phyloP scores from a whole-genome alignment of 176 grass and related monocot species.

The Poa annua region DNA sequence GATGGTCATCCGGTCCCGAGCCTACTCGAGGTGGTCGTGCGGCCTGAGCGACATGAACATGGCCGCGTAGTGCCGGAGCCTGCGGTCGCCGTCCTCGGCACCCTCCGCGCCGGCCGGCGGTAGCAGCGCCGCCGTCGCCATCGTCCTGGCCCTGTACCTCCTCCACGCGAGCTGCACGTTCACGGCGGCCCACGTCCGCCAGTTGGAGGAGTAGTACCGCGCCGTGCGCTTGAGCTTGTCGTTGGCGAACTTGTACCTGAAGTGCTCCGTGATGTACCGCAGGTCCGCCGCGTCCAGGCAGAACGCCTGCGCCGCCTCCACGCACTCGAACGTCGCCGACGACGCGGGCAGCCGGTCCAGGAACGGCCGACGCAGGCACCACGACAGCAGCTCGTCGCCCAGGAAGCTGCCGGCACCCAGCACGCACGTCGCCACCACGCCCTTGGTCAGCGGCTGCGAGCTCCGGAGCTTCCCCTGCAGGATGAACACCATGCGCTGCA shows the following conservation, averaged over 20 bases:
- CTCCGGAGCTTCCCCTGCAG: conserved; percentile 77
- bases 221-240: conserved; percentile 89
- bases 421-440: conserved; percentile 75
- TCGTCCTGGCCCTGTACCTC: conserved; percentile 53
- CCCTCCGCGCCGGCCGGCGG: conserved; percentile 9
- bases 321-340: conserved; percentile 83
- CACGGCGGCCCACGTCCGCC: conserved; percentile 93
- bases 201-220: conserved; percentile 93
- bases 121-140: conserved; percentile 8
- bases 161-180: conserved; percentile 99
- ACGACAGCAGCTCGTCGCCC: conserved; percentile 95
- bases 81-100: conserved; percentile 56
- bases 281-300: conserved; percentile 76
- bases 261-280: conserved; percentile 93
- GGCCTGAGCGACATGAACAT: conserved; percentile 98
- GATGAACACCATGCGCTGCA: conserved; percentile 94
- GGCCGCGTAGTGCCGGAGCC: conserved; percentile 78
- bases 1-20: not conserved
- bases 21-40: conserved; percentile 88
- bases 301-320: conserved; percentile 78
- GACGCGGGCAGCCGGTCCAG: conserved; percentile 74
- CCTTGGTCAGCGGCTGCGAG: conserved; percentile 79
- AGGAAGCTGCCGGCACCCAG: conserved; percentile 79
- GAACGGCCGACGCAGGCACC: conserved; percentile 86
- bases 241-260: conserved; percentile 94